Base-by-base conservation (phyloP, 208 protist genomes). In the Trypanosoma grayi region DNA sequence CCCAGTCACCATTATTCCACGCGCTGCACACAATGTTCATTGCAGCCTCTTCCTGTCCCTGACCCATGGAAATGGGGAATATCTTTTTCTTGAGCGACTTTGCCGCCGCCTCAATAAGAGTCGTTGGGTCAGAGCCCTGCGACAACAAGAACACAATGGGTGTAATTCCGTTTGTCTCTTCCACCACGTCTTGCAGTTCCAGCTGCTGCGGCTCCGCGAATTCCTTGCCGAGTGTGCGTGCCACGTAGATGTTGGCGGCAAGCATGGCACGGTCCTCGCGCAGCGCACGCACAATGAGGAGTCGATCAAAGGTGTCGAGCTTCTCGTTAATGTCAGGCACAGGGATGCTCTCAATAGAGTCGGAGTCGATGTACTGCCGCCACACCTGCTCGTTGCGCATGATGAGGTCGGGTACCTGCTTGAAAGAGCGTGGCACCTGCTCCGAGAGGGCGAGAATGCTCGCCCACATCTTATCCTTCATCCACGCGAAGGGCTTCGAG, bases 11-110 rank as follows among this genome's bases (percentile, higher is more conserved):
- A 69, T 87, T 93, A 45, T 73, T 70, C 80, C 90, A 96, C 16
- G 87, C 63, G 8, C 75, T 70, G 77, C 89, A 60, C 39, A 93
- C 95, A 31, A 96, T 91, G 40, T 90, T 86, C 73, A 97, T 97
- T 4, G 95, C 95, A 27, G 86, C 79, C 64, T 92, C 86, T 80
- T 99, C 98, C 87, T 99, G 97, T 7, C 97, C 97, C 74, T 99
- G 96, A 37, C 98, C 98, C 97, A 99, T 98, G 22, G 97, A 99
- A 61, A 99, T 97, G 52, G 89, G 85, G 63, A 93, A 92, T 71
- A 97, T 90, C 77, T 96, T 93, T 81, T 94, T 95, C 73, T 96
- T 97, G 4, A 93, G 70, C 70, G 98, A 98, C 79, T 98, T 98
- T 7, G 94, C 93, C 28, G 97, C 80, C 1, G 84, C 87, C 75